Base-by-base conservation (phyloP, 2,329 filamentous ascomycete genomes). In the Colletotrichum sp. region DNA sequence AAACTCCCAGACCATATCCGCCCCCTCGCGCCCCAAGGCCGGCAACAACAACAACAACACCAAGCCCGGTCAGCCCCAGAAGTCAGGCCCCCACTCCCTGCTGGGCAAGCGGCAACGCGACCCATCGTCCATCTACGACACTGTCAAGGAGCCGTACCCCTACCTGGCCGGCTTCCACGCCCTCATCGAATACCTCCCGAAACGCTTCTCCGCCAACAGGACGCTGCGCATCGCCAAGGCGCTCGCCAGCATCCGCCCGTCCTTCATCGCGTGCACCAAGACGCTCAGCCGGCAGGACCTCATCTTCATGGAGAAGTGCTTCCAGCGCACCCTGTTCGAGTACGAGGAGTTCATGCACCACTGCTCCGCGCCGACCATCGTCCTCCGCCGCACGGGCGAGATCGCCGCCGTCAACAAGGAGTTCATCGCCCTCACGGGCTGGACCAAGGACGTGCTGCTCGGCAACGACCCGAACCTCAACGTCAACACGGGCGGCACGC, bases 271-370 rank as follows among this genome's bases (percentile, higher is more conserved):
- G 13, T 98, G 95, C 77, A 98, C 95, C 24, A 94, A 95, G 81
- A 96, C 95, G n/a, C 88, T 99, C 76, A 96, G 95, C 78, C 90
- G 93, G 21, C 94, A 97, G 80, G 97, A 99, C 84, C 88, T 99
- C 32, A 93, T 99, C 26, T 98, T 99, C 84, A 98, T 98, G 94
- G 97, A 99, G 84, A 98, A 98, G 85, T 98, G 95, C 81, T 95
- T 99, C 82, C 97, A 99, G 84, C 92, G 97, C 48, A 98, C 95
- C 0, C 88, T 99, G 13, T 95, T 96, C 81, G 96, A 98, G 82
- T 98, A 98, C 81, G 95, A 99, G 82, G 95, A 98, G 78, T 97
- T 98, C 79, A 94, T 98, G 87, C 93, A 95, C 73, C 93, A 95
- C 78, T 95, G 94, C 76, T 95, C 95, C 52, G 98, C 96, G 6